Evolutionary conservation across 257 asterid genomes (phyloP).

Genomic region (Solanum virginianum): DNA sequence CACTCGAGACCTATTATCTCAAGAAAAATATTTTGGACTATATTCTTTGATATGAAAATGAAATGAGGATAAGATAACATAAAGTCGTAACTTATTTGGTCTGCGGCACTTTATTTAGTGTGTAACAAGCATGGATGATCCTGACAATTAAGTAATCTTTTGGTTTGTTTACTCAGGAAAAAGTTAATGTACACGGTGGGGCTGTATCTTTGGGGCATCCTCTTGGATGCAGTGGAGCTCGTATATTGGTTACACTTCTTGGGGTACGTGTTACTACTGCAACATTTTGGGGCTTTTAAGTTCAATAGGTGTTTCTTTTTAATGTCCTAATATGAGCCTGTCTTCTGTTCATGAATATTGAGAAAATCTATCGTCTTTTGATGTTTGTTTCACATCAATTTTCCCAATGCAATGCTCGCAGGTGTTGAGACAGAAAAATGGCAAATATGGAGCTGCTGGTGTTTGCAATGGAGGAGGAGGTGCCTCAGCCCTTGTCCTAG

Average conservation of each 20-base stretch:
- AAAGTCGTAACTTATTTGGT: neutral
- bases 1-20: neutral
- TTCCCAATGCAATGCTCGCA: slow-evolving; percentile 6
- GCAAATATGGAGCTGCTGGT: slow-evolving; percentile 78
- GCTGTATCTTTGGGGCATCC: slow-evolving; percentile 98
- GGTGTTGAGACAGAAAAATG: slow-evolving; percentile 82
- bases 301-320: neutral
- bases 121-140: neutral
- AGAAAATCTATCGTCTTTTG: neutral
- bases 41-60: neutral
- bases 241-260: slow-evolving; percentile 83
- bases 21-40: neutral
- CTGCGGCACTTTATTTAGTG: neutral
- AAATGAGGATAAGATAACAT: neutral
- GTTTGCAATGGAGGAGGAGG: slow-evolving; percentile 99
- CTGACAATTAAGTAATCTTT: neutral
- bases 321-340: neutral
- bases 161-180: slow-evolving; percentile 48
- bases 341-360: neutral
- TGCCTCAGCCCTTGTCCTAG: slow-evolving; percentile 86
- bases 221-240: slow-evolving; percentile 99
- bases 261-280: slow-evolving; percentile 48
- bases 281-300: neutral
- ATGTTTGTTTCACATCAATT: neutral
- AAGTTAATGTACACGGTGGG: slow-evolving; percentile 86